Base-by-base conservation (phyloP, 228 moss, liverwort and hornwort species). In the Sphagnum fallax region DNA sequence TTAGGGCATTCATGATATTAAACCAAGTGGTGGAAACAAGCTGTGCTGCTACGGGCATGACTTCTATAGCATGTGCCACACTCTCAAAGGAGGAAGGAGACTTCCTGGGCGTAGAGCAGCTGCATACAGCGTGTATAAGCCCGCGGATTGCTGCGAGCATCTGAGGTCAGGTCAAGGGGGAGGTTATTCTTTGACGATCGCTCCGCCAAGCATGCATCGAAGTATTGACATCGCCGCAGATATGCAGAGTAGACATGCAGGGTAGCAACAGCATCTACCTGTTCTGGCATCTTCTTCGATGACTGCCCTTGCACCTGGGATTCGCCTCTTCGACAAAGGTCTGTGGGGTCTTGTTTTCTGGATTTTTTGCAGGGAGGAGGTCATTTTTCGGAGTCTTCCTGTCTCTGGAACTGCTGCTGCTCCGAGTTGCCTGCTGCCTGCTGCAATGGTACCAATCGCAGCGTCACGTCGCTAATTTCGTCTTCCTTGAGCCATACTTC, bases 401-500 rank as follows among this genome's bases (percentile, higher is more conserved):
- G 78, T 82, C 64, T 78, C 82, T 5, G 67, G 70, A 18, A 72
- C 78, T 48, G 61, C 75, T 73, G 78, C 72, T 78, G 32, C 32
- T 32, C 32, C 0, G 32, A 32, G 32, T 32, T 32, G 32, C 32
- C 32, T 32, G 0, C 32, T 32, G 32, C 32, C 32, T 32, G 32
- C 32, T 78, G 82, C 67, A 82, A 70, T 16, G 78, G 82, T 60
- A 78, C 78, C 72, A 82, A 78, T 50, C 72, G 82, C 73, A 82
- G 69, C 65, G 78, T 75, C 66, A 82, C 70, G 61, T 82, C 75
- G 50, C 82, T 82, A 49, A 48, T 70, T 72, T 78, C 82, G 73
- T 82, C 82, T 70, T 82, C 78, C 70, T 78, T 78, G 65, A 82
- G 75, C 82, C 82, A 82, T 63, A 82, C 82, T 75, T 78, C 82